A percentile compares a stretch with the other conserved stretches of the same genome.
phyloP scores from a whole-genome alignment of 139 green algal species.

The Eudorina sp. region DNA sequence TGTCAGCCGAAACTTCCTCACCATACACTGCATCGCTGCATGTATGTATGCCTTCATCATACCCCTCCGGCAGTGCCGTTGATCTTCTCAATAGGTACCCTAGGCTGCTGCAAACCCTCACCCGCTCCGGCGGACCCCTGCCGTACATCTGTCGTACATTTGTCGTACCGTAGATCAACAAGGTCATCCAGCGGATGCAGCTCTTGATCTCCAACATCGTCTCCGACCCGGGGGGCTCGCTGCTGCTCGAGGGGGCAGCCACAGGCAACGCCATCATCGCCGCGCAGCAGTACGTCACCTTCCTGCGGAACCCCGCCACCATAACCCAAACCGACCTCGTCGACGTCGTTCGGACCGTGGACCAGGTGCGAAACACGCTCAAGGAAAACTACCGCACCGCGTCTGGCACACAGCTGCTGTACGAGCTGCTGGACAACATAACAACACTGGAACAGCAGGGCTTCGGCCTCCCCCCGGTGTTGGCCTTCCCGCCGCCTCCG shows the following conservation, averaged over 20 bases:
- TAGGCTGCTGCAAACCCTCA: too few species aligned
- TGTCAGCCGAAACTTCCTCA: too few species aligned
- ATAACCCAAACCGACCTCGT: neutral
- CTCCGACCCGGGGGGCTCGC: neutral
- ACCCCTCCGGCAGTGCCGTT: too few species aligned
- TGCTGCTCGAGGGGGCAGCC: neutral
- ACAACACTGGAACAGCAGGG: neutral
- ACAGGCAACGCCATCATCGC: slow-evolving; percentile 9
- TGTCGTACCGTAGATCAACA: neutral
- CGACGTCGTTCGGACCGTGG: neutral
- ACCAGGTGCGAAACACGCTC: neutral
- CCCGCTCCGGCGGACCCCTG: too few species aligned
- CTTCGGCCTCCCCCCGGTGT: neutral
- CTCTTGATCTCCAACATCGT: neutral
- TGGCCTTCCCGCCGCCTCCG: neutral
- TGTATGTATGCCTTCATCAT: too few species aligned
- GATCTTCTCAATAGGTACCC: too few species aligned
- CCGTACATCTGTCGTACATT: neutral
- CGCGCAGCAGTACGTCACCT: neutral
- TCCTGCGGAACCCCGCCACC: neutral
- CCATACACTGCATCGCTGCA: too few species aligned
- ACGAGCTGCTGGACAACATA: neutral
- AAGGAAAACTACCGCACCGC: neutral
- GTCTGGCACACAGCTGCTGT: neutral
- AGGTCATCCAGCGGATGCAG: neutral